Percentiles rank a stretch among this genome's conserved stretches.
Evolutionary conservation across 2,329 filamentous ascomycete species (phyloP).

Genomic region (Penicillium italicum): DNA sequence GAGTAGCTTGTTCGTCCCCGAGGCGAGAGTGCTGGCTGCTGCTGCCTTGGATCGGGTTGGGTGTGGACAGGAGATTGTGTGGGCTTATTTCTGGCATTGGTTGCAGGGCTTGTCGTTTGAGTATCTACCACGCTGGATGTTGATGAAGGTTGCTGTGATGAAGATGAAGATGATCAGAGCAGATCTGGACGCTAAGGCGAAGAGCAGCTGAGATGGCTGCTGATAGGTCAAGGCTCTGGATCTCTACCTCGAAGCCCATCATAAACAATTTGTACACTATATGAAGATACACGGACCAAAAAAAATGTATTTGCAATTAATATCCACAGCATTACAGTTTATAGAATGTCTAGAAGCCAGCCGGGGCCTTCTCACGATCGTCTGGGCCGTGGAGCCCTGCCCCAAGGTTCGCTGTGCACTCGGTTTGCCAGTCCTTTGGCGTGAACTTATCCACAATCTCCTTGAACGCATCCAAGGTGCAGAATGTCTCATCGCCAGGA

Average conservation of each 20-base stretch:
- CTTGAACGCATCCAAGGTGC: conserved; percentile 90
- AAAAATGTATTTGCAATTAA: background rate
- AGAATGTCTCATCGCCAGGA: conserved; percentile 81
- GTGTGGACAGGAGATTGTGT: conserved; percentile 29
- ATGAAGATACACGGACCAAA: background rate
- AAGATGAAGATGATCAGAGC: conserved; percentile 13
- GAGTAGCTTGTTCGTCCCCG: conserved; percentile 29
- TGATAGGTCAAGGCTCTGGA: background rate
- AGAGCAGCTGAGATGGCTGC: background rate
- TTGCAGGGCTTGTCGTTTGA: conserved; percentile 24
- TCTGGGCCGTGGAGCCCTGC: conserved; percentile 49
- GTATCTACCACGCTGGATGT: conserved; percentile 14
- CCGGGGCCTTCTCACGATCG: conserved; percentile 34
- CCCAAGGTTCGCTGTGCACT: conserved; percentile 58
- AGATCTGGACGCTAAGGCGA: conserved; percentile 9
- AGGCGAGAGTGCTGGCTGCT: conserved; percentile 29
- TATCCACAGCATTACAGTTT: conserved; percentile 2
- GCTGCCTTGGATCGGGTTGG: conserved; percentile 35
- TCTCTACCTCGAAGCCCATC: background rate
- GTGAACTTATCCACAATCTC: conserved; percentile 86
- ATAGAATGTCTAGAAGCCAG: conserved; percentile 35
- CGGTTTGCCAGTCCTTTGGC: conserved; percentile 70
- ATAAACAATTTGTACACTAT: background rate
- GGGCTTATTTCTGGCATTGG: conserved; percentile 35
- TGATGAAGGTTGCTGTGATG: conserved; percentile 13